Percentiles rank a stretch among this genome's conserved stretches.
phyloP scores from a whole-genome alignment of 306 rosid species.

The Echinosophora koreensis region DNA sequence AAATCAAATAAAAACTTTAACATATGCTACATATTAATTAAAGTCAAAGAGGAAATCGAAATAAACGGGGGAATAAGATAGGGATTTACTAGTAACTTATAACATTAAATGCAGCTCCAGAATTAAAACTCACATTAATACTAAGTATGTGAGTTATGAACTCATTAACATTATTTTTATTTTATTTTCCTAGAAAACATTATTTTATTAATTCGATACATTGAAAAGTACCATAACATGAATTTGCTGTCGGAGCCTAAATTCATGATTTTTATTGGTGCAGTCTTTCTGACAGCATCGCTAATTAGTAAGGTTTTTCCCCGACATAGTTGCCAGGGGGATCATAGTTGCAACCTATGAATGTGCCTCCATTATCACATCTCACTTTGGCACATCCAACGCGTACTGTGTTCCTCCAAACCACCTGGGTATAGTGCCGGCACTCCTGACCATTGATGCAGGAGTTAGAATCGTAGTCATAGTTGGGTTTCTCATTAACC shows the following conservation, averaged over 20 bases:
- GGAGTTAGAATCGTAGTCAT: conserved; percentile 42
- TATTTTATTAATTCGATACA: background rate
- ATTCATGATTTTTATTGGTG: background rate
- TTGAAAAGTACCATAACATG: background rate
- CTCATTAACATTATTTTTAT: background rate
- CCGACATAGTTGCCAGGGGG: conserved; percentile 55
- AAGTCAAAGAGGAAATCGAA: background rate
- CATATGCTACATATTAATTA: background rate
- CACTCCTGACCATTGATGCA: conserved; percentile 48
- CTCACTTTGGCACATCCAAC: conserved; percentile 64
- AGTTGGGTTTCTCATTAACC: conserved; percentile 51
- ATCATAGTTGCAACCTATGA: conserved; percentile 56
- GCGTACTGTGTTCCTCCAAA: conserved; percentile 51
- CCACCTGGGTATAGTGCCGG: conserved; percentile 60
- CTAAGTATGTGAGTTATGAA: background rate
- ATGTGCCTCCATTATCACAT: conserved; percentile 50
- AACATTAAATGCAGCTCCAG: too few relatives aligned
- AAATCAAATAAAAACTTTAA: too few relatives aligned
- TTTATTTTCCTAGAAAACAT: too few relatives aligned
- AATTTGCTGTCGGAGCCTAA: background rate
- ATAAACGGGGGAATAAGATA: background rate
- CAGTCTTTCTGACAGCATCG: background rate
- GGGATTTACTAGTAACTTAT: background rate
- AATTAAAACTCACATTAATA: too few relatives aligned
- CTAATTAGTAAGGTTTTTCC: conserved; percentile 50